Percentiles rank a stretch among this genome's conserved stretches.
phyloP scores from a whole-genome alignment of 148 eudicot species.

The Diospyros kaki region DNA sequence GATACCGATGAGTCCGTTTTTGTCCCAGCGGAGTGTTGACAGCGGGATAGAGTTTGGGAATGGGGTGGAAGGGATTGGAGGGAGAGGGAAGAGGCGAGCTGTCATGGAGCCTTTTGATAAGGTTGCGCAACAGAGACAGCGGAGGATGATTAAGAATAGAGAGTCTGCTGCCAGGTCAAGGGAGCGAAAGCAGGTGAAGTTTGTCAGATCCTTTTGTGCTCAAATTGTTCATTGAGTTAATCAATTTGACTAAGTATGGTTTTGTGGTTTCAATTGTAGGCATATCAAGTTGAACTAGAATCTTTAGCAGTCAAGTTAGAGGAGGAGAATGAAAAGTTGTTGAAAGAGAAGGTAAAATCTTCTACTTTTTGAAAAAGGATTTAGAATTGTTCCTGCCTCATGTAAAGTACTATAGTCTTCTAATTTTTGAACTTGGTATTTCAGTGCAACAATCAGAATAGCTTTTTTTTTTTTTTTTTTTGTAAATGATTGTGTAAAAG shows the following conservation, averaged over 20 bases:
- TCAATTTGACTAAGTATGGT: background rate
- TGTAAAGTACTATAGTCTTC: background rate
- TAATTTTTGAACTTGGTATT: no score
- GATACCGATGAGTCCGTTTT: conserved; percentile 11
- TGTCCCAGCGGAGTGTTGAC: conserved; percentile 10
- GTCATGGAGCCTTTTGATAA: conserved; percentile 62
- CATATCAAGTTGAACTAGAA: conserved; percentile 83
- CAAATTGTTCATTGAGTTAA: background rate
- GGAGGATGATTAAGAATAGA: conserved; percentile 92
- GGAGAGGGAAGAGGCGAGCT: conserved; percentile 55
- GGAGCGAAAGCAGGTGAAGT: conserved; percentile 86
- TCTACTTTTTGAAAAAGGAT: background rate
- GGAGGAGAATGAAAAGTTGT: conserved; percentile 69
- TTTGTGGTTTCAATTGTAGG: conserved; percentile 35
- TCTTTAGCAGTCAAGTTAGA: conserved; percentile 74
- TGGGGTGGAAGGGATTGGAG: conserved; percentile 28
- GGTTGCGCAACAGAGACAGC: conserved; percentile 76
- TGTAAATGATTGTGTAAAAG: background rate
- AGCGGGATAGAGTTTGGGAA: conserved; percentile 26
- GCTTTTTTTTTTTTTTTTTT: background rate
- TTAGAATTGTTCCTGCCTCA: background rate
- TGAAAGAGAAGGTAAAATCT: conserved; percentile 62
- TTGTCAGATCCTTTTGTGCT: background rate
- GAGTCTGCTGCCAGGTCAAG: conserved; percentile 91
- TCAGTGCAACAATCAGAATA: no score